Evolutionary conservation across 345 rosid genomes (phyloP).

Genomic region (Hevea brasiliensis): DNA sequence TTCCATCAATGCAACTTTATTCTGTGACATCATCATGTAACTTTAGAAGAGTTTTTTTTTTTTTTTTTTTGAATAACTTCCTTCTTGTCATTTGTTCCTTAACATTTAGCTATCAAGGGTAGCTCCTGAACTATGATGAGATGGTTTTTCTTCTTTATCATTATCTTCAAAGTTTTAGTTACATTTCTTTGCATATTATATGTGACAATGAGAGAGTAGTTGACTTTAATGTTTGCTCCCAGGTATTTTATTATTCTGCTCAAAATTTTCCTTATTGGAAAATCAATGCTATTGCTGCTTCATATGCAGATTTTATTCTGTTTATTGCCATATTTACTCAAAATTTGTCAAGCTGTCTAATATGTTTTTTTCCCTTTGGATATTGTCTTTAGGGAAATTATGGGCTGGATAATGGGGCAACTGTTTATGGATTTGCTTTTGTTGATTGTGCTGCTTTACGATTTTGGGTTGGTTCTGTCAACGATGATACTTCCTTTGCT

Average conservation of each 20-base stretch:
- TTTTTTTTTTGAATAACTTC: not conserved
- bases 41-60: not conserved
- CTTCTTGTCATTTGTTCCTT: not conserved
- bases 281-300: not conserved
- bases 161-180: not conserved
- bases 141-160: not conserved
- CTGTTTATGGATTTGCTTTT: slow-evolving; percentile 83
- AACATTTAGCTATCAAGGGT: not conserved
- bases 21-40: slow-evolving; percentile 1
- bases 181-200: not conserved
- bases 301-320: not conserved
- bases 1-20: not conserved
- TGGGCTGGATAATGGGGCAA: slow-evolving; percentile 50
- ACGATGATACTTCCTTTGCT: slow-evolving; percentile 76
- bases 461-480: slow-evolving; percentile 84
- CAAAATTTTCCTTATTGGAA: not conserved
- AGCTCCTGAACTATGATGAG: not conserved
- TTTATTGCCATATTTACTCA: not conserved
- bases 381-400: slow-evolving; percentile 41
- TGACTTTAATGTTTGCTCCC: not conserved
- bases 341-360: slow-evolving; percentile 11
- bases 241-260: not conserved
- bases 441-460: slow-evolving; percentile 91
- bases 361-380: slow-evolving; percentile 12
- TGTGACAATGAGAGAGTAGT: not conserved